A percentile compares a stretch with the other conserved stretches of the same genome.
Evolutionary conservation across 169 alveolate species (phyloP).

Genomic region (Cryptosporidium tyzzeri): DNA sequence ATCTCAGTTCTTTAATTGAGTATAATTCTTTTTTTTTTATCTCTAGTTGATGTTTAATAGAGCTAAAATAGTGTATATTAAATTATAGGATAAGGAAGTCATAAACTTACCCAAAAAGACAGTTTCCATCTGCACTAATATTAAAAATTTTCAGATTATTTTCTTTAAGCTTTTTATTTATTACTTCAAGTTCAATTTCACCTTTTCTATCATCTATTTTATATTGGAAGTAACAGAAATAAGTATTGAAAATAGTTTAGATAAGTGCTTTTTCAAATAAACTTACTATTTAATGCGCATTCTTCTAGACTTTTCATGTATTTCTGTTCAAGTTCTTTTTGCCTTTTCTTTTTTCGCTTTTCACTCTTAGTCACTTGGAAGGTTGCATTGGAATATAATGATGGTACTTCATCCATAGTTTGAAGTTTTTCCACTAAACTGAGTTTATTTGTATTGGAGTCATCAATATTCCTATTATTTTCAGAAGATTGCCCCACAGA

Average conservation of each 20-base stretch:
- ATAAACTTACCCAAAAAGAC: conserved; percentile 71
- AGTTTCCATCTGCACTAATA: conserved; percentile 53
- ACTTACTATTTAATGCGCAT: conserved; percentile 45
- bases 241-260: background rate
- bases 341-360: conserved; percentile 30
- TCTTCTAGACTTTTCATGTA: conserved; percentile 10
- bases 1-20: conserved; percentile 53
- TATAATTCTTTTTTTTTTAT: conserved; percentile 4
- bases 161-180: conserved; percentile 35
- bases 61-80: background rate
- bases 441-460: background rate
- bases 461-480: background rate
- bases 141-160: background rate
- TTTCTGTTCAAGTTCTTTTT: conserved; percentile 21
- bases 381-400: conserved; percentile 33
- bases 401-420: background rate
- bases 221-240: background rate
- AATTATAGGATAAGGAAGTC: background rate
- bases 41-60: conserved; percentile 63
- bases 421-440: background rate
- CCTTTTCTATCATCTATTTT: conserved; percentile 32
- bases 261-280: background rate
- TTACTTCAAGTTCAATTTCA: conserved; percentile 50
- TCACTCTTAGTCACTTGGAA: conserved; percentile 24
- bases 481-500: background rate